Conservation (phyloP, 805 yeast species). For the Teunomyces pallodes region DNA sequence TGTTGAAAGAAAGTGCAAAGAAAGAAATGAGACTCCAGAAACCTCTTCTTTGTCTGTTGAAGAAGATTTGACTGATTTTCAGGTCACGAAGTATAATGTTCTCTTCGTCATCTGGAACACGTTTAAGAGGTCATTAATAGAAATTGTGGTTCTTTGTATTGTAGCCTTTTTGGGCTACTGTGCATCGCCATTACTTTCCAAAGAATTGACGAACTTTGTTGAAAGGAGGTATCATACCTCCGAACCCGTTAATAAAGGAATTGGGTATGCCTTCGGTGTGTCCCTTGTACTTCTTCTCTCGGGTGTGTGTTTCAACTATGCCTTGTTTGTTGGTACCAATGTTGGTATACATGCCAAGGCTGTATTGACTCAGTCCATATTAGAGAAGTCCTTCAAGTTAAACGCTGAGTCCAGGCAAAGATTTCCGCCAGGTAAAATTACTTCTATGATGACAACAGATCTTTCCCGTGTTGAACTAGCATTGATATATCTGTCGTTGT, state of each 20-base stretch:
- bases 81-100: constrained; percentile 1
- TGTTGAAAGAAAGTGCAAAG: constrained; percentile 1
- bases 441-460: constrained; percentile 16
- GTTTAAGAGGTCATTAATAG: not conserved
- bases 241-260: constrained; percentile 1
- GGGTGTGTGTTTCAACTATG: constrained; percentile 9
- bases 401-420: constrained; percentile 10
- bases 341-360: constrained; percentile 14
- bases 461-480: constrained; percentile 15
- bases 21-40: constrained; percentile 8
- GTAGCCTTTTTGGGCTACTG: not conserved
- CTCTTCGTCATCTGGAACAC: not conserved
- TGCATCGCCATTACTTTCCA: not conserved
- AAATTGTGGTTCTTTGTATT: not conserved
- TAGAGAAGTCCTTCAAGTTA: constrained; percentile 14
- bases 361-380: constrained; percentile 12
- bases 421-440: constrained; percentile 13
- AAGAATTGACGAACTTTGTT: constrained; percentile 7
- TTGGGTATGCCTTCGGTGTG: constrained; percentile 8
- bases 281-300: not conserved
- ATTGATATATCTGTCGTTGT: constrained; percentile 9
- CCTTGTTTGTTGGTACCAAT: constrained; percentile 10
- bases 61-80: not conserved
- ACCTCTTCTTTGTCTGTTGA: not conserved
- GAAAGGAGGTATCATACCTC: not conserved